phyloP scores from a whole-genome alignment of 2,329 filamentous ascomycete species.

The Neodidymelliopsis sp. region DNA sequence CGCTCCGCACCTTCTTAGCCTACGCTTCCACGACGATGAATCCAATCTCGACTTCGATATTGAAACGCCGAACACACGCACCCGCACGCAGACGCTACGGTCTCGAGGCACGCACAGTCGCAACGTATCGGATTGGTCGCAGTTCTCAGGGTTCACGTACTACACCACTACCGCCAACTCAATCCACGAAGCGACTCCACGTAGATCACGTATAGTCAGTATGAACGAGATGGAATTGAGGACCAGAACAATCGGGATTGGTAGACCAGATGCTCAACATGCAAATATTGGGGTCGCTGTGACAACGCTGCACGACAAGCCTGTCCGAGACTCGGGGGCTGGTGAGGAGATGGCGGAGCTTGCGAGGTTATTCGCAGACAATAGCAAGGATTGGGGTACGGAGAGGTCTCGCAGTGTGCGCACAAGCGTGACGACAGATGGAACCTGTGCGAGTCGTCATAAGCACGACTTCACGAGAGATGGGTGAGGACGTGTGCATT shows the following conservation, averaged over 20 bases:
- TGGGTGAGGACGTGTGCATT: no score
- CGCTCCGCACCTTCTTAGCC: conserved; percentile 17
- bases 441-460: background rate
- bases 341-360: conserved; percentile 11
- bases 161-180: conserved; percentile 6
- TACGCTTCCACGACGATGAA: conserved; percentile 34
- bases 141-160: conserved; percentile 31
- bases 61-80: conserved; percentile 22
- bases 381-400: background rate
- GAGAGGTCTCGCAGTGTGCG: background rate
- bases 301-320: background rate
- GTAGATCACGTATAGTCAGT: background rate
- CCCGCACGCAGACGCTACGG: conserved; percentile 22
- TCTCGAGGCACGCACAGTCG: conserved; percentile 19
- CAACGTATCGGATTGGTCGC: conserved; percentile 29
- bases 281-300: conserved; percentile 3
- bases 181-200: background rate
- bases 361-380: conserved; percentile 4
- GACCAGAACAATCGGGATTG: background rate
- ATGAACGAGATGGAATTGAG: conserved; percentile 5
- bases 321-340: background rate
- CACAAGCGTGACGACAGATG: background rate
- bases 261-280: background rate
- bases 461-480: no score
- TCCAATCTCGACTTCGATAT: conserved; percentile 40